phyloP scores from a whole-genome alignment of 805 yeast genomes.

The Komagataella ulmi region DNA sequence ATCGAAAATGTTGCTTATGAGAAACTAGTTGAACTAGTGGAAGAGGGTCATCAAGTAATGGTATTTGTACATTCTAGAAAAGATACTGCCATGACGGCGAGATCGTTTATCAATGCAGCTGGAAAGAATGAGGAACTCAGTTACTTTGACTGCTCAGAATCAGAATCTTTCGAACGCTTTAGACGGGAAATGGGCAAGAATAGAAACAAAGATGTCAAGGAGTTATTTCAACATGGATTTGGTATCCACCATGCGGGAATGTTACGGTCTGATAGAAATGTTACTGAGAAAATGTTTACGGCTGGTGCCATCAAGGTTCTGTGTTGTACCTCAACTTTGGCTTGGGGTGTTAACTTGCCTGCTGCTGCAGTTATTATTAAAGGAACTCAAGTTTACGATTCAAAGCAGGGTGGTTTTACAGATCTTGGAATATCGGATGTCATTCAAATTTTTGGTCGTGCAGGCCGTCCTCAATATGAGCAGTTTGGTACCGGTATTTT shows the following conservation, averaged over 20 bases:
- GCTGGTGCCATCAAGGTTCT: slow-evolving; percentile 79
- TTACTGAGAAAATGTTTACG: slow-evolving; percentile 79
- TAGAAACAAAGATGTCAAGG: slow-evolving; percentile 68
- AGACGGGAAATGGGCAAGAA: slow-evolving; percentile 58
- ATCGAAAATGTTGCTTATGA: slow-evolving; percentile 70
- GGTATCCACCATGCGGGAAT: slow-evolving; percentile 98
- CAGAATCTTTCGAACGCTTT: slow-evolving; percentile 27
- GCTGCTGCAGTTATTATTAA: slow-evolving; percentile 95
- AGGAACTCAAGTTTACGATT: slow-evolving; percentile 92
- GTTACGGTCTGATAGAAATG: slow-evolving; percentile 79
- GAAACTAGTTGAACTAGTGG: slow-evolving; percentile 49
- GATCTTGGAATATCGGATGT: slow-evolving; percentile 95
- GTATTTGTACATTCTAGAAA: slow-evolving; percentile 90
- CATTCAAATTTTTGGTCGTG: slow-evolving; percentile 96
- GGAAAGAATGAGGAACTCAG: slow-evolving; percentile 41
- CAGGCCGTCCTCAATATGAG: slow-evolving; percentile 97
- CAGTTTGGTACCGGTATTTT: slow-evolving; percentile 85
- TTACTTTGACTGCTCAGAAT: slow-evolving; percentile 42
- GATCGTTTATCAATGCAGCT: slow-evolving; percentile 58
- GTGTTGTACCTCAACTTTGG: slow-evolving; percentile 93
- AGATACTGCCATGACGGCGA: slow-evolving; percentile 79
- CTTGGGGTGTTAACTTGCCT: slow-evolving; percentile 99
- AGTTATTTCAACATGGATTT: slow-evolving; percentile 68
- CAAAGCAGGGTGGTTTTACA: slow-evolving; percentile 87
- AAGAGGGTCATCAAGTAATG: slow-evolving; percentile 64